phyloP scores from a whole-genome alignment of 495 filamentous ascomycete species.

The Hyaloscypha bicolor region DNA sequence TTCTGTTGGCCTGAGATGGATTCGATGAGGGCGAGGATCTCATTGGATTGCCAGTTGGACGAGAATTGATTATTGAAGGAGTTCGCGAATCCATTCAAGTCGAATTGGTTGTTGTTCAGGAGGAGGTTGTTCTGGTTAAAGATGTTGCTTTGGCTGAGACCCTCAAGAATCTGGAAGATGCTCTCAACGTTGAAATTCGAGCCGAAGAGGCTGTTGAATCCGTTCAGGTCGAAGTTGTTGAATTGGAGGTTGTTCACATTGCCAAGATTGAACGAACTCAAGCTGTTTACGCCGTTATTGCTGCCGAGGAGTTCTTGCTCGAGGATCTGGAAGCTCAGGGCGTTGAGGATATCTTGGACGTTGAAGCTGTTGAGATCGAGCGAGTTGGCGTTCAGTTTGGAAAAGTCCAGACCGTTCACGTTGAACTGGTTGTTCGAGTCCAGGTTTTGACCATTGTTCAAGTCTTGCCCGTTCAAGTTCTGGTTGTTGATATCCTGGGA shows the following conservation, averaged over 20 bases:
- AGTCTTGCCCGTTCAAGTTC: not conserved
- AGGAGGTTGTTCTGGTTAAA: not conserved
- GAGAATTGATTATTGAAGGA: not conserved
- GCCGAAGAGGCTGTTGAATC: constrained; percentile 6
- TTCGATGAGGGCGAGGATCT: not conserved
- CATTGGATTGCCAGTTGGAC: not conserved
- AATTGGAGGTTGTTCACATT: not conserved
- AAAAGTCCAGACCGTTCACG: not conserved
- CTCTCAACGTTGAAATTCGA: not conserved
- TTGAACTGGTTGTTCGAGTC: not conserved
- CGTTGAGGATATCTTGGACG: not conserved
- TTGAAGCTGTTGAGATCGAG: constrained; percentile 7
- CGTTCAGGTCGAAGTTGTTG: constrained; percentile 6
- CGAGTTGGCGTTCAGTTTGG: not conserved
- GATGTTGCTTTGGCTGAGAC: not conserved
- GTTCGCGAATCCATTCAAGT: not conserved
- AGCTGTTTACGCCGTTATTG: not conserved
- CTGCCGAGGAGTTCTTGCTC: not conserved
- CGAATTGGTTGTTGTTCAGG: not conserved
- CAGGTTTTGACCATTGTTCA: not conserved
- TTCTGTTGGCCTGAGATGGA: not conserved
- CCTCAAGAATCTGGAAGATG: not conserved
- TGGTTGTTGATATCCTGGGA: not conserved
- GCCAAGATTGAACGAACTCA: not conserved
- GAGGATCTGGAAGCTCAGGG: not conserved